These are phyloP conservation scores for Yarrowia deformans DNA, from an alignment of 805 yeast genomes.

Conservation along the genomic window DNA sequence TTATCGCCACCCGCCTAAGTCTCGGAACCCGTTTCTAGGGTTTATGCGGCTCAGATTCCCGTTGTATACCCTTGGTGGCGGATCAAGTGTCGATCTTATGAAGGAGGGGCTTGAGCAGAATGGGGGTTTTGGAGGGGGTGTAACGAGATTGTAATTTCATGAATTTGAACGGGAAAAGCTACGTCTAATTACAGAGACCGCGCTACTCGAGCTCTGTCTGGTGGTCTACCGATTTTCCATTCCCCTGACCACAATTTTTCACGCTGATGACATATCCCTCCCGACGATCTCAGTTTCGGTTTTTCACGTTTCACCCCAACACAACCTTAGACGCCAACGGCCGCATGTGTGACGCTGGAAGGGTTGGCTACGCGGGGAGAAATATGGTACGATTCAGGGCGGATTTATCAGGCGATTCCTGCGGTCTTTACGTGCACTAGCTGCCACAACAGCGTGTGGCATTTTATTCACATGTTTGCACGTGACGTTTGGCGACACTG, in stretches of 20 bases:
- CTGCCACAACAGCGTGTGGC: background rate
- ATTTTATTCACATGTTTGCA: slow-evolving; percentile 25
- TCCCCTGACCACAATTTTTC: too few relatives aligned
- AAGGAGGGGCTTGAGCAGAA: background rate
- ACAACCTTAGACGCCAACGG: slow-evolving; percentile 14
- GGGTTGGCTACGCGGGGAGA: slow-evolving; percentile 12
- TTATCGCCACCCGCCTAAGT: background rate
- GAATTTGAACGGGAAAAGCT: too few relatives aligned
- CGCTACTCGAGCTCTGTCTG: too few relatives aligned
- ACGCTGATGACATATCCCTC: slow-evolving; percentile 3
- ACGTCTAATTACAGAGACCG: too few relatives aligned
- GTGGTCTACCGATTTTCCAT: too few relatives aligned
- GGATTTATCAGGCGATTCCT: slow-evolving; percentile 4
- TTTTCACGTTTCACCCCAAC: slow-evolving; percentile 34
- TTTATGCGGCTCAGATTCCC: slow-evolving; percentile 13
- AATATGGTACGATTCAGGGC: slow-evolving; percentile 25
- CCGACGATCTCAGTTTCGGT: slow-evolving; percentile 3
- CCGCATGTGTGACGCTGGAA: slow-evolving; percentile 14
- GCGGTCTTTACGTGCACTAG: background rate
- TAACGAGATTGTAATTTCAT: too few relatives aligned
- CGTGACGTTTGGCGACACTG: slow-evolving; percentile 5
- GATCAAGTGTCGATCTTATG: slow-evolving; percentile 1
- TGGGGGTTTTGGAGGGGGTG: too few relatives aligned
- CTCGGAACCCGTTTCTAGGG: slow-evolving; percentile 6
- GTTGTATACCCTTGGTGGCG: background rate